Percentiles rank a stretch among this genome's conserved stretches.
These are phyloP conservation scores for Melanomma pulvis-pyrius DNA, from an alignment of 495 filamentous ascomycete genomes.

Conservation along the genomic window DNA sequence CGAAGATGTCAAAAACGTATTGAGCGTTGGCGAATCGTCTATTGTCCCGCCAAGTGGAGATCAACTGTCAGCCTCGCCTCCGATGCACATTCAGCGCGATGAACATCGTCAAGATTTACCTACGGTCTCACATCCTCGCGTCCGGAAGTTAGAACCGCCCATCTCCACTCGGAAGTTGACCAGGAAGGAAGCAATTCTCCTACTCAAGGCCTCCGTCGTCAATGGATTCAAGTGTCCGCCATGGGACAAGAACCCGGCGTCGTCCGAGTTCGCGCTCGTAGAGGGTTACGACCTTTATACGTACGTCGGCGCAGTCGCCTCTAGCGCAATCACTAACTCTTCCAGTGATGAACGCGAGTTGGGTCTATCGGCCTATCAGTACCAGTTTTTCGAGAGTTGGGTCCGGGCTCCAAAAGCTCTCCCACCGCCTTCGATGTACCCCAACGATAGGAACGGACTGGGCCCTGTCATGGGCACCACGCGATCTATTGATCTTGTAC, in stretches of 20 bases:
- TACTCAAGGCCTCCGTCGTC: conserved; percentile 74
- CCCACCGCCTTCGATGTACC: conserved; percentile 42
- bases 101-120: background rate
- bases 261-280: conserved; percentile 55
- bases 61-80: background rate
- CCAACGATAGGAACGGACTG: conserved; percentile 27
- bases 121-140: background rate
- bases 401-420: conserved; percentile 67
- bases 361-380: conserved; percentile 71
- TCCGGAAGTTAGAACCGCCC: conserved; percentile 43
- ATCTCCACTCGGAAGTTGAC: conserved; percentile 64
- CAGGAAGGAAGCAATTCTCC: conserved; percentile 74
- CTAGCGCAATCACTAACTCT: conserved; percentile 10
- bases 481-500: conserved; percentile 74
- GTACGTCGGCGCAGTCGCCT: conserved; percentile 50
- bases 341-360: conserved; percentile 69
- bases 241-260: conserved; percentile 66
- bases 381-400: conserved; percentile 77
- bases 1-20: background rate
- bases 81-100: background rate
- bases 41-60: background rate
- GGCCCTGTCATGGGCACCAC: conserved; percentile 58
- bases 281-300: conserved; percentile 51
- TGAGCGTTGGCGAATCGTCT: background rate
- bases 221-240: conserved; percentile 81